phyloP scores from a whole-genome alignment of 2,329 filamentous ascomycete species.

The Cytospora chrysosperma region DNA sequence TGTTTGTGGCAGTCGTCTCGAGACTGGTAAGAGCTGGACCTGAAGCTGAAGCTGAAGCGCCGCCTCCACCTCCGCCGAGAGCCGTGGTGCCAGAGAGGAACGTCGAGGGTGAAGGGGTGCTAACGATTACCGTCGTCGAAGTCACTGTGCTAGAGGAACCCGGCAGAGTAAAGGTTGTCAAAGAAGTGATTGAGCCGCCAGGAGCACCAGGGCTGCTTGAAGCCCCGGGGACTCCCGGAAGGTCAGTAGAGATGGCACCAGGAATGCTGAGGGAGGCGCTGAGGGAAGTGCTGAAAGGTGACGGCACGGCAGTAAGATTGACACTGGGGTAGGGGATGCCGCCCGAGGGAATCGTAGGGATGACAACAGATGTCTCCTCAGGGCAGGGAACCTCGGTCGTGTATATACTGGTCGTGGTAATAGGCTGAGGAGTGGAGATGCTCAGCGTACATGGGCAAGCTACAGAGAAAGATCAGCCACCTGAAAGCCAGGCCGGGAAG shows the following conservation, averaged over 20 bases:
- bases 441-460: constrained; percentile 49
- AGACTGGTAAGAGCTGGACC: constrained; percentile 4
- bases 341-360: constrained; percentile 18
- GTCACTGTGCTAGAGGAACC: constrained; percentile 21
- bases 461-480: constrained; percentile 34
- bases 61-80: constrained; percentile 11
- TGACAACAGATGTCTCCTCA: constrained; percentile 21
- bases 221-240: not conserved
- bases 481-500: not conserved
- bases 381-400: constrained; percentile 19
- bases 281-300: constrained; percentile 21
- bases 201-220: not conserved
- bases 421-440: constrained; percentile 33
- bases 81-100: constrained; percentile 24
- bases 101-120: constrained; percentile 26
- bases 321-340: constrained; percentile 15
- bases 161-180: constrained; percentile 19
- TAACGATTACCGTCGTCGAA: constrained; percentile 24
- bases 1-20: constrained; percentile 28
- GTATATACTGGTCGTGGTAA: constrained; percentile 32
- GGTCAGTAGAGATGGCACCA: constrained; percentile 8
- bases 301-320: constrained; percentile 15
- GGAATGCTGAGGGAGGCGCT: constrained; percentile 18
- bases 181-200: not conserved
- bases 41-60: not conserved